Evolutionary conservation across 2,329 filamentous ascomycete species (phyloP), one percentile per base, ranked within the genome.

Genomic region (Aquanectria penicillioides): DNA sequence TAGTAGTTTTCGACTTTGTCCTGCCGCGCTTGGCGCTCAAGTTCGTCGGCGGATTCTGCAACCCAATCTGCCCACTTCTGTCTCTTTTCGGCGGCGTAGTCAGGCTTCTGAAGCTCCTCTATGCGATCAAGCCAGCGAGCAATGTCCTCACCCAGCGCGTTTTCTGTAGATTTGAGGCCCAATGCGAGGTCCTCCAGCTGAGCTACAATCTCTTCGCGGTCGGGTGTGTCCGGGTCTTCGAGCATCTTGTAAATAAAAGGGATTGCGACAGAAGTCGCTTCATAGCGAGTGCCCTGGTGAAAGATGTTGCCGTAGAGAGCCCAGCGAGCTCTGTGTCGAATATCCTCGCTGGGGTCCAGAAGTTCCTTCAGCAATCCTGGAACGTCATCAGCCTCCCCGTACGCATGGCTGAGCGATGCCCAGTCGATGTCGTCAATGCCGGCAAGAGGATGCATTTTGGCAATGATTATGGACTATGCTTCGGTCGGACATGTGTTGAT

Each of bases 221-320:
- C n/a, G 9, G 40, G 50, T 18, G 40, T 53, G n/a, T 17, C 38
- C 4, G 50, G 50, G 22, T 44, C 22, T 11, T 46, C 38, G 4
- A 53, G 40, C 7, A 53, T 12, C 7, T 43, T 41, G 31, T 53
- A 53, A 3, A 53, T 29, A 15, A 46, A 53, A 37, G 50, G 50
- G 11, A 53, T 17, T 5, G 31, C 50, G 5, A 29, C 22, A 5
- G 40, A n/a, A 11, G 50, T 29, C 17, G 50, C 50, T 11, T 26
- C 5, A 7, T 53, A 53, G 8, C 50, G 38, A n/a, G 15, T 38
- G 38, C 50, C 40, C 33, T 53, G 50, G 31, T 46, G 50, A n/a
- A 8, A 36, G 11, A 53, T 53, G 22, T 22, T 46, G n/a, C 38
- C 11, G 12, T 46, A 53, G 15, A 53, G 23, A 11, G 12, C 17